A percentile compares a stretch with the other conserved stretches of the same genome.
Evolutionary conservation across 768 basidiomycete genomes (phyloP).

Genomic region (Holtermannia corniformis): DNA sequence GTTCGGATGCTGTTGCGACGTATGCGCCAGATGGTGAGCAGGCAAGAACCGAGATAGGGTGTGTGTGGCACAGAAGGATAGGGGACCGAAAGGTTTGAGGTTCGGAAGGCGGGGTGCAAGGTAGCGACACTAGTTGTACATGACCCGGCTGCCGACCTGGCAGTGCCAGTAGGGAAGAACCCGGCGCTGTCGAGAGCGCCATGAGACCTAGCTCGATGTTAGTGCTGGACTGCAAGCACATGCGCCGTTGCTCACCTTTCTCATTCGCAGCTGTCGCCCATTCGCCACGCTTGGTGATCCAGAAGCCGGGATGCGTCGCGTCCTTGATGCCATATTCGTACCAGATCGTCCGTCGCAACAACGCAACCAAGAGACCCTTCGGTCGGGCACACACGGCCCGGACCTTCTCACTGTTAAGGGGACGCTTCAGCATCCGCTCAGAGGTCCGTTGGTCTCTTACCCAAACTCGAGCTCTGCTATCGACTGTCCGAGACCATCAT

Average conservation of each 20-base stretch:
- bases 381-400: slow-evolving; percentile 19
- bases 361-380: slow-evolving; percentile 23
- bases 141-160: slow-evolving; percentile 43
- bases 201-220: slow-evolving; percentile 27
- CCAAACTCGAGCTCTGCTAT: slow-evolving; percentile 35
- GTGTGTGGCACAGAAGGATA: slow-evolving; percentile 40
- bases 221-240: not conserved
- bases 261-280: slow-evolving; percentile 40
- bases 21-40: slow-evolving; percentile 29
- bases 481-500: slow-evolving; percentile 29
- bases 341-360: slow-evolving; percentile 24
- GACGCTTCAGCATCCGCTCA: not conserved
- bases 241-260: slow-evolving; percentile 28
- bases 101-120: slow-evolving; percentile 15
- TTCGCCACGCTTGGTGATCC: slow-evolving; percentile 30
- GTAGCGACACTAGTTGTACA: slow-evolving; percentile 39
- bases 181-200: slow-evolving; percentile 26
- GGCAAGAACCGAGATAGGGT: slow-evolving; percentile 32
- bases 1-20: slow-evolving; percentile 34
- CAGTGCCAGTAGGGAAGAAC: slow-evolving; percentile 35
- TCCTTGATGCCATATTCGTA: slow-evolving; percentile 28
- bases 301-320: slow-evolving; percentile 12
- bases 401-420: slow-evolving; percentile 27
- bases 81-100: slow-evolving; percentile 33
- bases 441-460: slow-evolving; percentile 17